Conservation (phyloP, 352 stramenopile genomes). For the Phytophthora tentaculata region DNA sequence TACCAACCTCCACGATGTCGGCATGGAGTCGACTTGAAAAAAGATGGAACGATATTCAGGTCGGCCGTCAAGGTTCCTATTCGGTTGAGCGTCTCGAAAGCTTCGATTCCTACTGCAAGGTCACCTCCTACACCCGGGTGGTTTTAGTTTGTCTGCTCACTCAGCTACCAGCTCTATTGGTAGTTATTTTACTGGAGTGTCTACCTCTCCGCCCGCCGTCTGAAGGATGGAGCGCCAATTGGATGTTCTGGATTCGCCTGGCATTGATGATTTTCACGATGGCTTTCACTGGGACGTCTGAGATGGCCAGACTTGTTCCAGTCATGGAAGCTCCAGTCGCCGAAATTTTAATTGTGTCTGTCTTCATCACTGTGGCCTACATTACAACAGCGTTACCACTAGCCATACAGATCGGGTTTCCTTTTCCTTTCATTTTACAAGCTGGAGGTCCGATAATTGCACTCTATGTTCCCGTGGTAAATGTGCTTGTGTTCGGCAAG, state of each 20-base stretch:
- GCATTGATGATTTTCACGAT: background rate
- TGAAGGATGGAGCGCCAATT: background rate
- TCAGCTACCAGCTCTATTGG: conserved; percentile 4
- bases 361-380: too few relatives aligned
- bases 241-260: background rate
- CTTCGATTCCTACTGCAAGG: conserved; percentile 12
- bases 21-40: background rate
- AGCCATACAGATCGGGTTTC: background rate
- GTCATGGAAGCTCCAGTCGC: too few relatives aligned
- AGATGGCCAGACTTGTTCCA: background rate
- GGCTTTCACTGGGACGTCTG: background rate
- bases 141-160: conserved; percentile 20
- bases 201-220: background rate
- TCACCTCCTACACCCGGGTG: conserved; percentile 8
- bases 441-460: background rate
- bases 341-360: too few relatives aligned
- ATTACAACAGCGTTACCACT: too few relatives aligned
- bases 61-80: conserved; percentile 7
- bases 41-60: conserved; percentile 7
- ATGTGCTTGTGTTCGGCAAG: background rate
- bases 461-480: background rate
- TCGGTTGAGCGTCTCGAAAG: conserved; percentile 15
- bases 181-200: conserved; percentile 20
- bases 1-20: too few relatives aligned
- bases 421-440: background rate